phyloP scores from a whole-genome alignment of 805 yeast genomes.

The Candida rishiriensis region DNA sequence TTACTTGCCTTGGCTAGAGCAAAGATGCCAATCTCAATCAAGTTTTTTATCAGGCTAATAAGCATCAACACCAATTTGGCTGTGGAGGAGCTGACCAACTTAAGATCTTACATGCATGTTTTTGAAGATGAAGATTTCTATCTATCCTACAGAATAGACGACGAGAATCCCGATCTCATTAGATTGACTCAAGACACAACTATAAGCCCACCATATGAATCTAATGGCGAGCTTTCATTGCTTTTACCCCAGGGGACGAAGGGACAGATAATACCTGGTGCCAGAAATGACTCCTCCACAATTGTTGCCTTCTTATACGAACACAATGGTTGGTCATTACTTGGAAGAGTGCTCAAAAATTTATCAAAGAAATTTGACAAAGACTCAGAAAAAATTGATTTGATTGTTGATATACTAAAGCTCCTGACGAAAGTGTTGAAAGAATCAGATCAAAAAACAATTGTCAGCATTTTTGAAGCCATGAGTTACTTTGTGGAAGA shows the following conservation, averaged over 20 bases:
- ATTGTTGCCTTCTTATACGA: slow-evolving; percentile 64
- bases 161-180: slow-evolving; percentile 47
- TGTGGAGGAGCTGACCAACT: slow-evolving; percentile 49
- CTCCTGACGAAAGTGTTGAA: slow-evolving; percentile 45
- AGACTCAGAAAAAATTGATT: slow-evolving; percentile 33
- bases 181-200: slow-evolving; percentile 37
- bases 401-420: slow-evolving; percentile 45
- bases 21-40: slow-evolving; percentile 64
- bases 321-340: slow-evolving; percentile 82
- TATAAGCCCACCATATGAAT: slow-evolving; percentile 48
- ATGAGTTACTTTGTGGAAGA: slow-evolving; percentile 34
- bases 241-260: slow-evolving; percentile 50
- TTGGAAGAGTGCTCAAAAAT: slow-evolving; percentile 76
- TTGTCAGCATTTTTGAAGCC: slow-evolving; percentile 24
- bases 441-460: slow-evolving; percentile 31
- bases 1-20: slow-evolving; percentile 55
- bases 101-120: slow-evolving; percentile 58
- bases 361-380: slow-evolving; percentile 39
- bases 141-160: slow-evolving; percentile 42
- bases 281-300: slow-evolving; percentile 8
- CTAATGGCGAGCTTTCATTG: slow-evolving; percentile 39
- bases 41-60: slow-evolving; percentile 57
- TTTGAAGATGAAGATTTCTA: slow-evolving; percentile 37
- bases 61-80: slow-evolving; percentile 67
- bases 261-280: slow-evolving; percentile 62